Percentiles rank a stretch among this genome's conserved stretches.
These are phyloP conservation scores for Polyplosphaeria fusca DNA, from an alignment of 495 filamentous ascomycete genomes.

Conservation along the genomic window DNA sequence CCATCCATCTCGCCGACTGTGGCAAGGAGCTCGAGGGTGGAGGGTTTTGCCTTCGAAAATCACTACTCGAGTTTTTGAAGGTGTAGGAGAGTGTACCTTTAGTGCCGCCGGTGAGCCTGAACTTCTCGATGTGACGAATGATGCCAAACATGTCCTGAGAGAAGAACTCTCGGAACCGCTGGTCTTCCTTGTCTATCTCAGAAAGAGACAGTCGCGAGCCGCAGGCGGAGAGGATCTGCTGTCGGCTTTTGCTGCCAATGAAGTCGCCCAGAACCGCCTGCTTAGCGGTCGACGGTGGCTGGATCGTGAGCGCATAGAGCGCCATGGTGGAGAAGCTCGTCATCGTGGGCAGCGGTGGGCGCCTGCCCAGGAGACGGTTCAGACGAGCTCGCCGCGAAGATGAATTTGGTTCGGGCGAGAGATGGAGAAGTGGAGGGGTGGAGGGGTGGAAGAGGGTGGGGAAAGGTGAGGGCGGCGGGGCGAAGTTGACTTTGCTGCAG, in stretches of 20 bases:
- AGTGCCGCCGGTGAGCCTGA: slow-evolving; percentile 84
- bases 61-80: slow-evolving; percentile 69
- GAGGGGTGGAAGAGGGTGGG: not conserved
- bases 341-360: slow-evolving; percentile 60
- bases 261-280: slow-evolving; percentile 93
- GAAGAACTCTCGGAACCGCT: slow-evolving; percentile 78
- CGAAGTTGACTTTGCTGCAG: not conserved
- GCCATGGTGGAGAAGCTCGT: slow-evolving; percentile 97
- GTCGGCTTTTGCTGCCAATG: slow-evolving; percentile 87
- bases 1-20: slow-evolving; percentile 1
- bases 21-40: slow-evolving; percentile 16
- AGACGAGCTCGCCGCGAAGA: not conserved
- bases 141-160: slow-evolving; percentile 96
- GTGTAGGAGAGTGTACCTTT: slow-evolving; percentile 66
- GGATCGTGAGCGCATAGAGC: slow-evolving; percentile 92
- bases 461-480: not conserved
- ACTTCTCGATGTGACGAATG: slow-evolving; percentile 80
- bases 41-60: slow-evolving; percentile 71
- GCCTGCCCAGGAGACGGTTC: slow-evolving; percentile 5
- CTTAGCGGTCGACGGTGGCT: slow-evolving; percentile 81
- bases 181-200: slow-evolving; percentile 76
- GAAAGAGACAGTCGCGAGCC: slow-evolving; percentile 86
- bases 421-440: not conserved
- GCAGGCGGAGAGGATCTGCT: slow-evolving; percentile 92
- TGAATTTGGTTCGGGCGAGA: not conserved